Conservation (phyloP, 1,139 yeast genomes). For the Hansenula lynferdii region DNA sequence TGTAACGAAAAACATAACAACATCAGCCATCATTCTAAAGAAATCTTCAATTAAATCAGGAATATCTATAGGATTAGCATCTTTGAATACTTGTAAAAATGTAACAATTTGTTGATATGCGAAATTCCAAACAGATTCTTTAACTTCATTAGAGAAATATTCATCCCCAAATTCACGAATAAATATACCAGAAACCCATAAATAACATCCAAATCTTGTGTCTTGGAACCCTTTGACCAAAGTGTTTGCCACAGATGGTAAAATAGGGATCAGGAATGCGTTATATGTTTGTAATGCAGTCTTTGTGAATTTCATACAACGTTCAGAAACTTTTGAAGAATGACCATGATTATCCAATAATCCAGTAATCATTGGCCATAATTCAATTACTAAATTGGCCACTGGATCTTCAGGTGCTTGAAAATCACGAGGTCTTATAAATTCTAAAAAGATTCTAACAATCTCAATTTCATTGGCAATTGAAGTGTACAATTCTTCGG, state of each 20-base stretch:
- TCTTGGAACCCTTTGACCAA: constrained; percentile 63
- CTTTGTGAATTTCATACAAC: constrained; percentile 64
- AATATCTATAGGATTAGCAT: constrained; percentile 32
- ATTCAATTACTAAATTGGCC: constrained; percentile 49
- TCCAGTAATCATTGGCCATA: constrained; percentile 54
- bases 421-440: constrained; percentile 42
- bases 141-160: constrained; percentile 28
- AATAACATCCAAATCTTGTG: constrained; percentile 73
- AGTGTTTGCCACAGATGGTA: constrained; percentile 60
- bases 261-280: constrained; percentile 55
- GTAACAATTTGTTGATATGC: constrained; percentile 40
- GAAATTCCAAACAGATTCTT: constrained; percentile 46
- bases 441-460: constrained; percentile 63
- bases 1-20: constrained; percentile 73
- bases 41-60: constrained; percentile 88
- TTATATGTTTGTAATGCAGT: constrained; percentile 64
- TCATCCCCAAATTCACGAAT: constrained; percentile 77
- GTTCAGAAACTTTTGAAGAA: constrained; percentile 62
- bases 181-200: constrained; percentile 87
- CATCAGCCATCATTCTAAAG: constrained; percentile 77
- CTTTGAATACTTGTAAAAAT: constrained; percentile 33
- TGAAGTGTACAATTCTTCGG: constrained; percentile 35
- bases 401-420: constrained; percentile 43
- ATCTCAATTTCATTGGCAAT: constrained; percentile 79
- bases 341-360: constrained; percentile 51